Conservation (phyloP, 495 filamentous ascomycete genomes). For the Aspergillus mulundensis region DNA sequence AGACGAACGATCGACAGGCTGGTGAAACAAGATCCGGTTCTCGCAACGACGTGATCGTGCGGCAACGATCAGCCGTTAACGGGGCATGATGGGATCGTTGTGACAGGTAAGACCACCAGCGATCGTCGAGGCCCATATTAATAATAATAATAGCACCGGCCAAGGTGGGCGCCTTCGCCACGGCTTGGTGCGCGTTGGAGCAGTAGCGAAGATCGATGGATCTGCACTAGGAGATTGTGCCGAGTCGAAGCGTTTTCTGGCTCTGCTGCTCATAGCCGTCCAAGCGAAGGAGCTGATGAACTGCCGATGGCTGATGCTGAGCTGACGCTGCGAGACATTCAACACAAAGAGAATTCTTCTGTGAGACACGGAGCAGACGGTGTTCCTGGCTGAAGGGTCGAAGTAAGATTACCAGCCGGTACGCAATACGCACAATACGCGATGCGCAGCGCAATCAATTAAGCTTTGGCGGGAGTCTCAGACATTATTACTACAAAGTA, state of each 20-base stretch:
- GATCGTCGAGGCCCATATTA: conserved; percentile 11
- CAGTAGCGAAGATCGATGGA: conserved; percentile 23
- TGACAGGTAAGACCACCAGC: conserved; percentile 25
- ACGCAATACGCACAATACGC: background rate
- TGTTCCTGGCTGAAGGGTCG: background rate
- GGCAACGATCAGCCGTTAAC: conserved; percentile 33
- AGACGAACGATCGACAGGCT: conserved; percentile 9
- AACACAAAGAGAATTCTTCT: background rate
- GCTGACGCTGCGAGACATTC: background rate
- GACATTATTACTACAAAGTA: background rate
- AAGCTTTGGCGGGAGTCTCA: conserved; percentile 41
- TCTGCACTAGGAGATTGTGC: conserved; percentile 29
- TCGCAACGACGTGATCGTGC: conserved; percentile 24
- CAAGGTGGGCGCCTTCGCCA: conserved; percentile 1
- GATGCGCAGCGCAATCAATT: conserved; percentile 28
- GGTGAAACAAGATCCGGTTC: conserved; percentile 25
- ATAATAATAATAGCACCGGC: conserved; percentile 11
- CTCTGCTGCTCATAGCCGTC: background rate
- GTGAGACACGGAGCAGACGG: background rate
- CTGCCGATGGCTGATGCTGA: conserved; percentile 1
- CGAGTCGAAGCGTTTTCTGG: conserved; percentile 15
- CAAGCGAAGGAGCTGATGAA: conserved; percentile 15
- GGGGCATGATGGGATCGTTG: conserved; percentile 26
- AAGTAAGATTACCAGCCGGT: background rate
- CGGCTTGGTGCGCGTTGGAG: conserved; percentile 16